Base-by-base conservation (phyloP, 306 rosid genomes). In the Castanea crenata region DNA sequence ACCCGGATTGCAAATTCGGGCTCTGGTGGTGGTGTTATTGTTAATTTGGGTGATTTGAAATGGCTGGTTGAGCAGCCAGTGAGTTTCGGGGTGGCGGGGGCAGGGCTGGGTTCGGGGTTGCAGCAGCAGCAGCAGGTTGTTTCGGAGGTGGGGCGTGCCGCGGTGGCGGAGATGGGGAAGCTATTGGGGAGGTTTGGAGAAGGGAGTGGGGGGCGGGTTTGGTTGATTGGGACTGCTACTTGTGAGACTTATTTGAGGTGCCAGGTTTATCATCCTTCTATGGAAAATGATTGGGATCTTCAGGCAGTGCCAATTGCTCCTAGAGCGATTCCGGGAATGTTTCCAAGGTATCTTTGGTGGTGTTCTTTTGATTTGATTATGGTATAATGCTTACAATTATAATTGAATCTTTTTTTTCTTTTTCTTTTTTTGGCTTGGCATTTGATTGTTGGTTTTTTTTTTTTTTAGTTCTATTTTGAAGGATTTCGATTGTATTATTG, bases 241-340 rank as follows among this genome's bases (percentile, higher is more conserved):
- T 96, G 97, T 86, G 99, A 96, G 84, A 96, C 99, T 57, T 96
- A 91, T 44, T 85, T 96, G 92, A 91, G 98, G 81, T 96, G 99
- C 78, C 99, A 93, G 84, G 99, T 96, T n/a, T 96, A 93, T 87
- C 99, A 96, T 74, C 94, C 98, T 83, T 89, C 96, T 76, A 96
- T 96, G 98, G 99, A 96, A 82, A 90, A 78, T 75, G 97, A 91
- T 83, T 96, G 99, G 99, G 98, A 91, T 92, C 92, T 96, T 72
- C 99, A 96, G 88, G 97, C 97, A 3, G 91, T 96, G 68, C 92
- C 98, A 25, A 86, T 96, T 80, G 85, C 98, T 46, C 83, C 82
- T 49, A 88, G 92, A 84, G 71, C 89, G 7, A 93, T 93, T 64
- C 89, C 93, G 9, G 90, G 89, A 78, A 79, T 91, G 79, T 93